Evolutionary conservation across 176 grass and related monocot species (phyloP).

Genomic region (Carex parvula): DNA sequence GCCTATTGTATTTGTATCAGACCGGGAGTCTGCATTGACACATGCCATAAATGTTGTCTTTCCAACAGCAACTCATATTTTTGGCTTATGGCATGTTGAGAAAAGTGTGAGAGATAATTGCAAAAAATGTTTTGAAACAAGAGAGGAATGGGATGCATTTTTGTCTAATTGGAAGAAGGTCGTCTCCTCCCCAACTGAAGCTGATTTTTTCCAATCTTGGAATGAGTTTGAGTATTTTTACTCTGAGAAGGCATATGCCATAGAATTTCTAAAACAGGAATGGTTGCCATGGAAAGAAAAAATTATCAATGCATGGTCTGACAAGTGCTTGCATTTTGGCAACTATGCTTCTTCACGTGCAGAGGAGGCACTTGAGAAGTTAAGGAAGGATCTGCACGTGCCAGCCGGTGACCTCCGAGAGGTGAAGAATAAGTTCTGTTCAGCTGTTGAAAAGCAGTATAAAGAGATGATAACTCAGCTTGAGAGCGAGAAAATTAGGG

Average conservation of each 20-base stretch:
- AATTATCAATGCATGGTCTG: slow-evolving; percentile 21
- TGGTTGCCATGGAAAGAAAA: slow-evolving; percentile 22
- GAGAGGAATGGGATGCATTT: slow-evolving; percentile 27
- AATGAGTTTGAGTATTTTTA: background rate
- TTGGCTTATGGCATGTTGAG: slow-evolving; percentile 24
- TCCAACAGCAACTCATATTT: slow-evolving; percentile 16
- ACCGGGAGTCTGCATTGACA: background rate
- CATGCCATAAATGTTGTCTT: slow-evolving; percentile 22
- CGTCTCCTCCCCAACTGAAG: slow-evolving; percentile 15
- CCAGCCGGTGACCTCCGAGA: background rate
- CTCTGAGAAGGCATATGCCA: background rate
- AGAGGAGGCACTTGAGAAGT: slow-evolving; percentile 20
- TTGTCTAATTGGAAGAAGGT: slow-evolving; percentile 25
- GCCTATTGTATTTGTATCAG: slow-evolving; percentile 1
- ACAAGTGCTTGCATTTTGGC: slow-evolving; percentile 17
- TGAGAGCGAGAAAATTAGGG: slow-evolving; percentile 29
- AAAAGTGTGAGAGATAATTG: slow-evolving; percentile 21
- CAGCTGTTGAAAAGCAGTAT: slow-evolving; percentile 16
- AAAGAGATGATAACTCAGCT: slow-evolving; percentile 17
- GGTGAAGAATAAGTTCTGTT: slow-evolving; percentile 26
- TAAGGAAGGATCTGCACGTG: slow-evolving; percentile 14
- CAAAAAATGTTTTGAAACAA: slow-evolving; percentile 26
- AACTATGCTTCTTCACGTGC: background rate
- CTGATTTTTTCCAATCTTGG: slow-evolving; percentile 17
- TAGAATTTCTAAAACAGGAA: slow-evolving; percentile 17